Evolutionary conservation across 139 green algal genomes (phyloP).

Genomic region (Volvox africanus): DNA sequence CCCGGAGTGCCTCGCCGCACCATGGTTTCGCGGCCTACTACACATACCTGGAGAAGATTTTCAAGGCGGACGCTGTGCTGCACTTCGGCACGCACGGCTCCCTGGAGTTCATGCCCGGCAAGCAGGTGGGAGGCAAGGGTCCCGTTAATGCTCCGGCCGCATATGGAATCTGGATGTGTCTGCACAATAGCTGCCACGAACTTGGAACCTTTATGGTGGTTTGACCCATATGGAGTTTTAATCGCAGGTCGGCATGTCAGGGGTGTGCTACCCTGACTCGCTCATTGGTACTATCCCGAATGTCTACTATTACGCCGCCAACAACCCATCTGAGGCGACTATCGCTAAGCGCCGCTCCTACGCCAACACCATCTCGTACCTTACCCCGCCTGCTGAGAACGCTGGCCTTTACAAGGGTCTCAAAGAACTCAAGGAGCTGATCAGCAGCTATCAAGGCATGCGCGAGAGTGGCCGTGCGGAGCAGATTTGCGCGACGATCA

Average conservation of each 20-base stretch:
- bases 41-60: conserved; percentile 98
- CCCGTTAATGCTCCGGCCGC: no score
- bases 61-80: conserved; percentile 97
- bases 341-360: conserved; percentile 99
- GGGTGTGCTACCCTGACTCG: conserved; percentile 97
- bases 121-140: conserved; percentile 79
- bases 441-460: conserved; percentile 93
- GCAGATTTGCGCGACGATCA: conserved; percentile 96
- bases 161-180: no score
- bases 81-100: conserved; percentile 99
- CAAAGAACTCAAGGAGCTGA: conserved; percentile 98
- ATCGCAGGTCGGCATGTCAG: conserved; percentile 93
- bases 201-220: no score
- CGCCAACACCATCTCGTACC: conserved; percentile 99
- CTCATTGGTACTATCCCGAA: conserved; percentile 98
- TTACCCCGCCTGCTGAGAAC: conserved; percentile 99
- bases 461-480: conserved; percentile 87
- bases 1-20: conserved; percentile 92
- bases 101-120: conserved; percentile 99
- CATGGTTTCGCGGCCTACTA: conserved; percentile 99
- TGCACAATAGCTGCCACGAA: no score
- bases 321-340: conserved; percentile 99
- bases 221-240: no score
- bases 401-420: conserved; percentile 98
- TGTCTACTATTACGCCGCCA: conserved; percentile 99